phyloP scores from a whole-genome alignment of 148 eudicot species.

The Camellia granthamiana region DNA sequence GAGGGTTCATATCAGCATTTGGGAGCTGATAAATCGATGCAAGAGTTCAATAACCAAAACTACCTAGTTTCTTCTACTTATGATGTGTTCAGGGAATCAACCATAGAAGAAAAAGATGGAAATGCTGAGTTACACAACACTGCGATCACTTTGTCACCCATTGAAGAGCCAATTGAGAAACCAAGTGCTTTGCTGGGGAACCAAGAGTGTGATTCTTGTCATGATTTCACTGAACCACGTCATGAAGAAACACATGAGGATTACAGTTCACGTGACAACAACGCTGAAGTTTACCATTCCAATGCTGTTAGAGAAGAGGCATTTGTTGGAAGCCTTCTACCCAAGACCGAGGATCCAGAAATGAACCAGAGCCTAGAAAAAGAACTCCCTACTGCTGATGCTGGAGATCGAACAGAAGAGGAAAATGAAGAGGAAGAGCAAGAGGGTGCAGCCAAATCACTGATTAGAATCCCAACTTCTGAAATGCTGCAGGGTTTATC shows the following conservation, averaged over 20 bases:
- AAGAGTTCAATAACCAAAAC: not conserved
- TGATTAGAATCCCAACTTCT: not conserved
- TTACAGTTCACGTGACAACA: not conserved
- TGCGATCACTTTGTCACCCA: not conserved
- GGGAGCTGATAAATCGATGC: not conserved
- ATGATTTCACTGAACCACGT: not conserved
- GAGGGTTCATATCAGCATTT: conserved; percentile 28
- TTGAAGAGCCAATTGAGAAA: conserved; percentile 4
- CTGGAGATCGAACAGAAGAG: conserved; percentile 9
- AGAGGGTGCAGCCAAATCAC: conserved; percentile 11
- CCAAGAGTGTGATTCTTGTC: too few species aligned
- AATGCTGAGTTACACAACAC: conserved; percentile 4
- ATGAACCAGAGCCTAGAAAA: conserved; percentile 8
- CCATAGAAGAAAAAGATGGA: conserved; percentile 7
- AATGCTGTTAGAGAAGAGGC: not conserved
- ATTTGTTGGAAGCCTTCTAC: conserved; percentile 6
- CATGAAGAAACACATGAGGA: conserved; percentile 16
- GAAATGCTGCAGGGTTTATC: not conserved
- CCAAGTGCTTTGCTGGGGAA: not conserved
- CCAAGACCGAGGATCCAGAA: conserved; percentile 3
- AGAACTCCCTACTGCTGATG: conserved; percentile 8
- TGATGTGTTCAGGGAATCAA: conserved; percentile 15
- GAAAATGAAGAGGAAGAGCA: conserved; percentile 20
- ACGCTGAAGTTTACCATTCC: conserved; percentile 11
- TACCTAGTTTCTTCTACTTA: not conserved